A percentile compares a stretch with the other conserved stretches of the same genome.
Evolutionary conservation across 495 filamentous ascomycete species (phyloP).

Genomic region (Hypomontagnella monticulosa): DNA sequence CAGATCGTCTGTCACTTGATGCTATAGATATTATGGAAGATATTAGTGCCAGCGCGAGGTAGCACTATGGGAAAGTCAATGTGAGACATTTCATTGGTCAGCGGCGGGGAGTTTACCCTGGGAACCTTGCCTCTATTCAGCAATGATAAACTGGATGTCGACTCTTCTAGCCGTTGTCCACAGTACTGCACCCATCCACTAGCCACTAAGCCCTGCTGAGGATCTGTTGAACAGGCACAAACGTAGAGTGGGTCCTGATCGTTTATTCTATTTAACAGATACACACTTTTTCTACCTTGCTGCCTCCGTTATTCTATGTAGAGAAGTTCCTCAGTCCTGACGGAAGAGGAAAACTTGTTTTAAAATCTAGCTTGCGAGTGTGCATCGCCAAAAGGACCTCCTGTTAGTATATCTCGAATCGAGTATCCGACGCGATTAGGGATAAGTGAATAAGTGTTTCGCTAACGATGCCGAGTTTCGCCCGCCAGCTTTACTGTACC

Average conservation of each 20-base stretch:
- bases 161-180: constrained; percentile 29
- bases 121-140: constrained; percentile 25
- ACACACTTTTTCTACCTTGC: neutral
- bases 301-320: neutral
- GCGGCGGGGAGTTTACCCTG: constrained; percentile 25
- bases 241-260: constrained; percentile 14
- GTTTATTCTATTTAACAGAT: constrained; percentile 6
- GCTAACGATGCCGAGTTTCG: constrained; percentile 34
- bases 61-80: constrained; percentile 31
- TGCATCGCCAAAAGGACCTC: too few relatives aligned
- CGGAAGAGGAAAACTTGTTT: too few relatives aligned
- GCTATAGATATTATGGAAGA: constrained; percentile 14
- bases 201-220: constrained; percentile 39
- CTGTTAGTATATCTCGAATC: neutral
- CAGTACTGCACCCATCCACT: neutral
- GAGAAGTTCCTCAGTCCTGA: too few relatives aligned
- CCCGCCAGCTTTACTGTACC: constrained; percentile 19
- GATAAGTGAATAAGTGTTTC: neutral
- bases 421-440: neutral
- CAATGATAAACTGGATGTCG: constrained; percentile 26
- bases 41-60: constrained; percentile 19
- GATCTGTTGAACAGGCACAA: constrained; percentile 28
- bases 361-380: too few relatives aligned
- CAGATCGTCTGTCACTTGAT: constrained; percentile 19
- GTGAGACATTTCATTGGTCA: constrained; percentile 25